These are phyloP conservation scores for Puccinia brachypodii DNA, from an alignment of 1,284 basidiomycete genomes.

Conservation along the genomic window DNA sequence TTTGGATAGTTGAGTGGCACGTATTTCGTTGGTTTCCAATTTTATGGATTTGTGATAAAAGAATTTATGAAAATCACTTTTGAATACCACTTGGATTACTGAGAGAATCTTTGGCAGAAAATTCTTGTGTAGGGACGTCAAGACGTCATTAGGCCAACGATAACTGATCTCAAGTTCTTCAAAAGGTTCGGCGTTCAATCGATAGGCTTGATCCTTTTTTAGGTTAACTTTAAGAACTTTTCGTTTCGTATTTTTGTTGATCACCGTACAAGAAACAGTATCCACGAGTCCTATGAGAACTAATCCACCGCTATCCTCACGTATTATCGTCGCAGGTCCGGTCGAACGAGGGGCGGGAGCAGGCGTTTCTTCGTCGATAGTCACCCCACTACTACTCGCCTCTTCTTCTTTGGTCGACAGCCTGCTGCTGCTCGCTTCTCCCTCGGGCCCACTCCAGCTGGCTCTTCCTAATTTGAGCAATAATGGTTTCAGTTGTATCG, in stretches of 20 bases:
- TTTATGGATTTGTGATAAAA: no score
- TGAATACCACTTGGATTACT: not conserved
- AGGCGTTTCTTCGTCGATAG: not conserved
- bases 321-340: not conserved
- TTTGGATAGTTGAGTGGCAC: no score
- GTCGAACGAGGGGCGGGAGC: not conserved
- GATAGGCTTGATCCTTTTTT: not conserved
- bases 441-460: no score
- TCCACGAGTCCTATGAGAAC: not conserved
- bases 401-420: not conserved
- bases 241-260: not conserved
- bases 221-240: not conserved
- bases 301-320: not conserved
- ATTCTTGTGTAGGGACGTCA: no score
- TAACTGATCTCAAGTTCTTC: not conserved
- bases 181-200: not conserved
- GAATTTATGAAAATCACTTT: no score
- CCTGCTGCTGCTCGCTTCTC: no score
- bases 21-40: no score
- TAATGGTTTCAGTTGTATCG: not conserved
- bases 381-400: not conserved
- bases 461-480: no score
- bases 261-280: not conserved
- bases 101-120: no score
- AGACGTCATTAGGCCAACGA: no score